A percentile compares a stretch with the other conserved stretches of the same genome.
These are phyloP conservation scores for Trichosanthes cucumerina DNA, from an alignment of 306 rosid genomes.

Conservation along the genomic window DNA sequence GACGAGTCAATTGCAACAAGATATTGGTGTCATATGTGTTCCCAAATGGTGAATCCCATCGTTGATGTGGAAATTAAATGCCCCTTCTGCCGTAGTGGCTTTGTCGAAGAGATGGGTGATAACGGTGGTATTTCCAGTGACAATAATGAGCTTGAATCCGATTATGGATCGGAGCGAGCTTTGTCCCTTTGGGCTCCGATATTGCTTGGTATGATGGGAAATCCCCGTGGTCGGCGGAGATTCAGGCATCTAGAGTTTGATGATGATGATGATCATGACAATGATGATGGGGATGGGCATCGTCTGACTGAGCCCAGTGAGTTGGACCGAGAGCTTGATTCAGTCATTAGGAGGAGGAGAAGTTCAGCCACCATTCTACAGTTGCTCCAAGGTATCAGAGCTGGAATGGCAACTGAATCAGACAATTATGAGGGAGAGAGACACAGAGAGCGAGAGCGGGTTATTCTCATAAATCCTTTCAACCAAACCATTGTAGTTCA, in stretches of 20 bases:
- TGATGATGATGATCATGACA: slow-evolving; percentile 26
- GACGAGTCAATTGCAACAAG: slow-evolving; percentile 46
- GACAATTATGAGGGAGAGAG: slow-evolving; percentile 34
- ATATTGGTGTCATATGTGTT: slow-evolving; percentile 64
- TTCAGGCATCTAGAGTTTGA: slow-evolving; percentile 32
- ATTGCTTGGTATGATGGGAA: slow-evolving; percentile 65
- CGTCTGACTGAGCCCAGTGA: slow-evolving; percentile 26
- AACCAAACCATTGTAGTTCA: slow-evolving; percentile 54
- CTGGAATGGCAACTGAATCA: slow-evolving; percentile 46
- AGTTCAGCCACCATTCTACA: slow-evolving; percentile 59
- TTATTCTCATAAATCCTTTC: slow-evolving; percentile 51
- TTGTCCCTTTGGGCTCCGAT: slow-evolving; percentile 75
- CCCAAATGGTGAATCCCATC: slow-evolving; percentile 45
- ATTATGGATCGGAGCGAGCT: slow-evolving; percentile 42
- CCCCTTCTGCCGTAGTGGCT: slow-evolving; percentile 54
- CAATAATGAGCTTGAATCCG: slow-evolving; percentile 23
- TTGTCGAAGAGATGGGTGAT: slow-evolving; percentile 43
- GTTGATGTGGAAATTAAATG: slow-evolving; percentile 51
- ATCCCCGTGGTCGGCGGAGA: slow-evolving; percentile 41
- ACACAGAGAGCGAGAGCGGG: slow-evolving; percentile 46
- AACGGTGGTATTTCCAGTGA: slow-evolving; percentile 12
- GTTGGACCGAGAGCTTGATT: slow-evolving; percentile 43
- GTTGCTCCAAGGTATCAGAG: slow-evolving; percentile 64
- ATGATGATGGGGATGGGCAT: slow-evolving; percentile 16
- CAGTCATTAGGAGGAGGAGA: slow-evolving; percentile 58